These are phyloP conservation scores for Lachnellula hyalina DNA, from an alignment of 2,329 filamentous ascomycete species.

Conservation along the genomic window DNA sequence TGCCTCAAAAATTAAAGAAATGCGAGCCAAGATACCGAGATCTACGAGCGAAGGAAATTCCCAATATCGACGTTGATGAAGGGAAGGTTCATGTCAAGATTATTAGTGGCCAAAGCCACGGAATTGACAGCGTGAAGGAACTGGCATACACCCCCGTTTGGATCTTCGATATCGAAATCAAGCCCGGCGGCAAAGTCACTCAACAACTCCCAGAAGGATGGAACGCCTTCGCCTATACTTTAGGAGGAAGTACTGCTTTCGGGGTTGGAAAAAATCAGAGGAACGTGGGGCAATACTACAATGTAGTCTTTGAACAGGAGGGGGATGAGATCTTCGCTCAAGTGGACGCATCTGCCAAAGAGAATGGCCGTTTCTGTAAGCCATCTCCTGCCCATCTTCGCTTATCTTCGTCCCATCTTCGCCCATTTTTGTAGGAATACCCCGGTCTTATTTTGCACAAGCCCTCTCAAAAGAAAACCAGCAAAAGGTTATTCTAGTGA, in stretches of 20 bases:
- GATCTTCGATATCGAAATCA: constrained; percentile 78
- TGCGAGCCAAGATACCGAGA: constrained; percentile 94
- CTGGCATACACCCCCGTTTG: constrained; percentile 97
- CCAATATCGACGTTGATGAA: constrained; percentile 63
- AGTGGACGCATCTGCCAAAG: constrained; percentile 60
- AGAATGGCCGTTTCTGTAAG: constrained; percentile 40
- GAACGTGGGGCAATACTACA: constrained; percentile 68
- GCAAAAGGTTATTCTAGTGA: no score
- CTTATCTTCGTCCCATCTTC: no score
- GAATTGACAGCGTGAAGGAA: constrained; percentile 81
- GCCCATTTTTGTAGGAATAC: no score
- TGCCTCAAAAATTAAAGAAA: constrained; percentile 73
- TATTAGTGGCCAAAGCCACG: constrained; percentile 79
- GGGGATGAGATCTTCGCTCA: constrained; percentile 72
- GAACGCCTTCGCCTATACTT: constrained; percentile 85
- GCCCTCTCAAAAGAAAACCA: no score
- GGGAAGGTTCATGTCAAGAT: constrained; percentile 79
- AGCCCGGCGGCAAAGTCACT: constrained; percentile 70
- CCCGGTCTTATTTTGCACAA: no score
- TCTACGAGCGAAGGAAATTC: constrained; percentile 73
- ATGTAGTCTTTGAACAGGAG: constrained; percentile 77
- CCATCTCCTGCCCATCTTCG: constrained; percentile 4
- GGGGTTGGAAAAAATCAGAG: constrained; percentile 46
- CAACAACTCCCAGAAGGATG: constrained; percentile 75
- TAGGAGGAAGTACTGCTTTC: constrained; percentile 67